Base-by-base conservation (phyloP, 345 rosid species). In the Isatis tinctoria region DNA sequence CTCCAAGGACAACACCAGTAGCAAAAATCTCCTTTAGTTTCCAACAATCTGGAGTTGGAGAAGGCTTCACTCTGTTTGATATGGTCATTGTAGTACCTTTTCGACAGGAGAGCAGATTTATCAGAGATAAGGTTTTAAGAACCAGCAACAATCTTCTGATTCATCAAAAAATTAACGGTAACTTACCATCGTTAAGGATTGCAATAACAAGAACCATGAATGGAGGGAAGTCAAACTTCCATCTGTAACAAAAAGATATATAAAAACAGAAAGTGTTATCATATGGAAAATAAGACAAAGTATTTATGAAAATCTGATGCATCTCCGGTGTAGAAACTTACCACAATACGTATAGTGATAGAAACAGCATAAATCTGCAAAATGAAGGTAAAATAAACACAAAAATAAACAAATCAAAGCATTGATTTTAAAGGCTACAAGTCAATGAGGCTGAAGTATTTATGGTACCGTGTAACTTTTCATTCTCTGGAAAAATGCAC, bases 131-230 rank as follows among this genome's bases (percentile, higher is more conserved):
- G 22, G 37, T 13, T 51, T 49, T 32, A 32, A 72, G 8, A 0
- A 47, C 37, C 12, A 70, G 67, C 20, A 73, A 54, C 17, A 47
- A n/a, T 12, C n/a, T n/a, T n/a, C 26, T 54, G 2, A 59, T 39
- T 60, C 74, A 10, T 30, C 5, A 10, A 4, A 24, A 22, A 18
- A 1, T 3, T 18, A 33, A 39, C 5, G 20, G 17, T 44, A 65
- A 74, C 85, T 77, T 69, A 85, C 89, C 91, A 76, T 87, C 91
- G 56, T 83, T 87, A 53, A 87, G 89, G 32, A 87, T 56, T 53
- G 91, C 91, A 13, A 87, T 83, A 37, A 87, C 83, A 18, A 87
- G 91, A 65, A 87, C 89, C 91, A 87, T 85, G 77, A 87, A 87
- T 49, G 91, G 91, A 27, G 91, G 88, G 60, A 87, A 87, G 51